A percentile compares a stretch with the other conserved stretches of the same genome.
Evolutionary conservation across 2,329 filamentous ascomycete species (phyloP).

Genomic region (Xylaria sp.): DNA sequence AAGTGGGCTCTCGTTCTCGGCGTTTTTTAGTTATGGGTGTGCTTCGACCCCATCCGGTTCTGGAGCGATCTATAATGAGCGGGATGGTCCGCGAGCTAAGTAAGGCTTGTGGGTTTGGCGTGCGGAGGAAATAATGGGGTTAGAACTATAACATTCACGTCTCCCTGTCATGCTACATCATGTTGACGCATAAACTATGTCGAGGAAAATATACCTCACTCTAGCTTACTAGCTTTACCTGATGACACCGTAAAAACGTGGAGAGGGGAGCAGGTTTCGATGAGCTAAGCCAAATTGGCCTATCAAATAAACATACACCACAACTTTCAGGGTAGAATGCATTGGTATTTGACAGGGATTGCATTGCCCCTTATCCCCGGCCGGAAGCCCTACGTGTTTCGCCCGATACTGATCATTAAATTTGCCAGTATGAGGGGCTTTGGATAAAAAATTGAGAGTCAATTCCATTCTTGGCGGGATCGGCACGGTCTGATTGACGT

Average conservation of each 20-base stretch:
- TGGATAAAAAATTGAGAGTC: neutral
- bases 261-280: neutral
- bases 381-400: neutral
- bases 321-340: neutral
- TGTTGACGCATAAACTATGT: neutral
- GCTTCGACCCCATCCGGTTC: neutral
- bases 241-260: neutral
- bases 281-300: neutral
- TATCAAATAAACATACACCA: neutral
- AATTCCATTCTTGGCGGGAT: neutral
- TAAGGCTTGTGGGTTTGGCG: neutral
- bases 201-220: neutral
- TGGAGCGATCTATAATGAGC: neutral
- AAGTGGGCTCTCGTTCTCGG: neutral
- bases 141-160: neutral
- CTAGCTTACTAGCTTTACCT: neutral
- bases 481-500: neutral
- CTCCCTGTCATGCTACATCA: neutral
- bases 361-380: neutral
- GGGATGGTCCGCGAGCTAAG: conserved; percentile 9
- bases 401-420: neutral
- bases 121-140: neutral
- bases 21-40: neutral
- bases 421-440: neutral
- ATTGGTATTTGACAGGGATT: neutral